phyloP scores from a whole-genome alignment of 2,329 filamentous ascomycete species.

The Davidsoniella eucalypti region DNA sequence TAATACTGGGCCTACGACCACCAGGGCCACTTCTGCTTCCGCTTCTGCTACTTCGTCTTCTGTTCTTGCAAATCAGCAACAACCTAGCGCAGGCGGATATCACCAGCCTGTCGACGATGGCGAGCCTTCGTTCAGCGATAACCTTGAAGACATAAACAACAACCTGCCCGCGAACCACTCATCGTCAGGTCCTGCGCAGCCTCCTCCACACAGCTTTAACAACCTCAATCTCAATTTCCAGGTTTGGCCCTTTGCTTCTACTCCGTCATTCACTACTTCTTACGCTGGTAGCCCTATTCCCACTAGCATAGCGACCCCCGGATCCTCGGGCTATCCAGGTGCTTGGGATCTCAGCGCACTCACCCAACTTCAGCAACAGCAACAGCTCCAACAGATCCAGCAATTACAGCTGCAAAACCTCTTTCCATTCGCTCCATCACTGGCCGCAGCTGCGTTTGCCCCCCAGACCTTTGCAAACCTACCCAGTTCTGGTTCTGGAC shows the following conservation, averaged over 20 bases:
- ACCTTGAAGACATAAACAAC: too few species aligned
- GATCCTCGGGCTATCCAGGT: constrained; percentile 2
- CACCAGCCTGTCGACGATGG: too few species aligned
- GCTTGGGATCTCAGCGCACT: constrained; percentile 9
- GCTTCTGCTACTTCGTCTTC: too few species aligned
- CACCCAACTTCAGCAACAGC: constrained; percentile 6
- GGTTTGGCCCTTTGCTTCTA: constrained; percentile 6
- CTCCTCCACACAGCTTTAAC: constrained; percentile 5
- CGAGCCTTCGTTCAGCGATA: too few species aligned
- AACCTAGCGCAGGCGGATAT: too few species aligned
- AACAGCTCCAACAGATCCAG: constrained; percentile 8
- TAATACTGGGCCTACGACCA: too few species aligned
- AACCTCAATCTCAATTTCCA: constrained; percentile 7
- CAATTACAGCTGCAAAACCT: constrained; percentile 8
- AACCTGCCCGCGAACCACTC: too few species aligned
- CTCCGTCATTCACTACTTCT: constrained; percentile 2
- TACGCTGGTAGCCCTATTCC: background rate
- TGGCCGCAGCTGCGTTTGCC: constrained; percentile 1
- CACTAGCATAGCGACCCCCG: background rate
- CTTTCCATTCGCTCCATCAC: constrained; percentile 7
- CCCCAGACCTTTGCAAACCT: background rate
- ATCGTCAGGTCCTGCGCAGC: background rate
- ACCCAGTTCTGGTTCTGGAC: constrained; percentile 2
- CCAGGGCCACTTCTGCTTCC: too few species aligned
- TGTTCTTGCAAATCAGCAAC: too few species aligned